A percentile compares a stretch with the other conserved stretches of the same genome.
These are phyloP conservation scores for Schizophyllum commune DNA, from an alignment of 1,284 basidiomycete species.

Conservation along the genomic window DNA sequence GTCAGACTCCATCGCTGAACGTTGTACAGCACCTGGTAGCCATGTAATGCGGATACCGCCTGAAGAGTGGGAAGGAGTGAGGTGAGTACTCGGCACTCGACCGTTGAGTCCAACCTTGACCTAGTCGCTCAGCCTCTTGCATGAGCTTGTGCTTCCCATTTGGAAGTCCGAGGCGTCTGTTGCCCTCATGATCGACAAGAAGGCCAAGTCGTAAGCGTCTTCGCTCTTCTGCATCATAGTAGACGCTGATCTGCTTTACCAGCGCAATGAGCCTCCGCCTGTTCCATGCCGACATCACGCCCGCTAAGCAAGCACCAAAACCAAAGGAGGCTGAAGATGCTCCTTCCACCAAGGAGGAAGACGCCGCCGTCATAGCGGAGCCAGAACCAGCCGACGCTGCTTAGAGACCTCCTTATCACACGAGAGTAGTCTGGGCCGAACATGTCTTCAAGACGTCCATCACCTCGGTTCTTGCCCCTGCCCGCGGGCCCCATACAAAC, in stretches of 20 bases:
- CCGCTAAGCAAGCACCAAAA: neutral
- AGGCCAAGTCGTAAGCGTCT: slow-evolving; percentile 70
- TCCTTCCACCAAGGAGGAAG: neutral
- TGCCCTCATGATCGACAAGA: slow-evolving; percentile 90
- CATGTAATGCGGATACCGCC: slow-evolving; percentile 65
- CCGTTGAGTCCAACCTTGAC: slow-evolving; percentile 1
- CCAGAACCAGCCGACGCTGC: neutral
- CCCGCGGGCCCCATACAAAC: neutral
- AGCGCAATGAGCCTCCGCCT: neutral
- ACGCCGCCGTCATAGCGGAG: neutral
- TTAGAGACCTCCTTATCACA: neutral
- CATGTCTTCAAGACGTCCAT: neutral
- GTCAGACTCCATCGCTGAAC: slow-evolving; percentile 1
- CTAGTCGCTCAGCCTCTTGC: slow-evolving; percentile 44
- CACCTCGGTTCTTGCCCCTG: neutral
- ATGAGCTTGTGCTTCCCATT: slow-evolving; percentile 76
- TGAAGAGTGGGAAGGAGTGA: slow-evolving; percentile 42
- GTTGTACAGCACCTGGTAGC: slow-evolving; percentile 52
- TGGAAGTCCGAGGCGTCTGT: slow-evolving; percentile 88
- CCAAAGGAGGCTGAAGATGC: neutral
- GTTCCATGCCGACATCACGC: neutral
- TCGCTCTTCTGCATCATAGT: neutral
- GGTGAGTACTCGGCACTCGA: slow-evolving; percentile 31
- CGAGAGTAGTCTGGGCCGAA: neutral
- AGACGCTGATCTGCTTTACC: neutral